Percentiles rank a stretch among this genome's conserved stretches.
Evolutionary conservation across 2,329 filamentous ascomycete species (phyloP).

Genomic region (Penicillium sp.): DNA sequence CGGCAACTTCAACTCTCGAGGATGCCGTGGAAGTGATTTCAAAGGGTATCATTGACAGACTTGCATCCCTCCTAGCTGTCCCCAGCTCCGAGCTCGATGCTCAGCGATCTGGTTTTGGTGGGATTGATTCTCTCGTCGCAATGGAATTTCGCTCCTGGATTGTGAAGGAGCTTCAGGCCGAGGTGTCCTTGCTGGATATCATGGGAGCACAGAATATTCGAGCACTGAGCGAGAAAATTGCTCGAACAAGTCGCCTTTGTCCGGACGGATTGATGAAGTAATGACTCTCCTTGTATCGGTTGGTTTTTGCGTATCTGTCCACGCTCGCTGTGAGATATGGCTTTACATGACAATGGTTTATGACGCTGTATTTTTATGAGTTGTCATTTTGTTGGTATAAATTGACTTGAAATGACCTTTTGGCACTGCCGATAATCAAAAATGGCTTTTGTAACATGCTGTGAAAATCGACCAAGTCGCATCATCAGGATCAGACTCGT

Average conservation of each 20-base stretch:
- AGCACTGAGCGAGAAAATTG: constrained; percentile 17
- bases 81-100: constrained; percentile 24
- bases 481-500: too few species aligned
- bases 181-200: constrained; percentile 21
- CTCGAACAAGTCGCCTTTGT: constrained; percentile 7
- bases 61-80: constrained; percentile 21
- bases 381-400: too few species aligned
- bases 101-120: constrained; percentile 20
- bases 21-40: constrained; percentile 12
- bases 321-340: constrained; percentile 31
- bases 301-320: not conserved
- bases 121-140: constrained; percentile 28
- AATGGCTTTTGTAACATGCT: too few species aligned
- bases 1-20: not conserved
- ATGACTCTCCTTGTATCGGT: too few species aligned
- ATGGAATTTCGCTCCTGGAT: constrained; percentile 32
- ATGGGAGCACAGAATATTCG: constrained; percentile 19
- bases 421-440: too few species aligned
- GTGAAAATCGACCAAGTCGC: too few species aligned
- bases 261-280: not conserved
- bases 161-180: constrained; percentile 24
- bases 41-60: constrained; percentile 13
- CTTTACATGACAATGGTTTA: too few species aligned
- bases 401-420: not conserved
- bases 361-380: too few species aligned